Percentiles rank a stretch among this genome's conserved stretches.
These are phyloP conservation scores for Petunia hybrid DNA, from an alignment of 305 asterid genomes.

Conservation along the genomic window DNA sequence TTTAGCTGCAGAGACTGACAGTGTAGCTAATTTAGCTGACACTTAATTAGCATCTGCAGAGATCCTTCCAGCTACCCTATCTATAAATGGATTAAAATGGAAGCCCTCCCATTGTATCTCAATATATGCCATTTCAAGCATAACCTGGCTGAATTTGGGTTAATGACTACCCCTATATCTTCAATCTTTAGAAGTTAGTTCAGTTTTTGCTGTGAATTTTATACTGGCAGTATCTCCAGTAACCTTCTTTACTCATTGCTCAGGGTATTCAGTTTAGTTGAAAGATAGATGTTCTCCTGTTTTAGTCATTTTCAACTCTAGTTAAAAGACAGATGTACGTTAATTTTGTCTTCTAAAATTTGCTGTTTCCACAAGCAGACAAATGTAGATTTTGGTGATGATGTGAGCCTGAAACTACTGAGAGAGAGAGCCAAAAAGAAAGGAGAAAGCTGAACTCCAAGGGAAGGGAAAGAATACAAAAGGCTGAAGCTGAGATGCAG, in stretches of 20 bases:
- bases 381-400: constrained; percentile 64
- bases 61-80: neutral
- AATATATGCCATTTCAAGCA: constrained; percentile 16
- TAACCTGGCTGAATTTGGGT: neutral
- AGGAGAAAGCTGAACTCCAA: constrained; percentile 56
- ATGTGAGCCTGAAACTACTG: constrained; percentile 72
- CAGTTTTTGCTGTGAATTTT: neutral
- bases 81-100: neutral
- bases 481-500: constrained; percentile 77
- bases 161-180: neutral
- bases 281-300: neutral
- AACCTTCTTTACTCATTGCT: neutral
- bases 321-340: neutral
- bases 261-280: neutral
- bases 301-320: constrained; percentile 16
- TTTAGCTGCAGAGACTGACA: constrained; percentile 13
- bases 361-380: constrained; percentile 48
- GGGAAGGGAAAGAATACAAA: constrained; percentile 32
- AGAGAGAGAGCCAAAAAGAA: constrained; percentile 70
- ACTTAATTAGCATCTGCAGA: neutral
- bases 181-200: neutral
- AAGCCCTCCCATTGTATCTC: constrained; percentile 21
- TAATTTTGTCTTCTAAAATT: constrained; percentile 5
- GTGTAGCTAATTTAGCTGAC: neutral
- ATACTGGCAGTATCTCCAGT: neutral